Evolutionary conservation across 352 stramenopile genomes (phyloP), one percentile per base, ranked within the genome.

Genomic region (Pythium vanterpoolii): DNA sequence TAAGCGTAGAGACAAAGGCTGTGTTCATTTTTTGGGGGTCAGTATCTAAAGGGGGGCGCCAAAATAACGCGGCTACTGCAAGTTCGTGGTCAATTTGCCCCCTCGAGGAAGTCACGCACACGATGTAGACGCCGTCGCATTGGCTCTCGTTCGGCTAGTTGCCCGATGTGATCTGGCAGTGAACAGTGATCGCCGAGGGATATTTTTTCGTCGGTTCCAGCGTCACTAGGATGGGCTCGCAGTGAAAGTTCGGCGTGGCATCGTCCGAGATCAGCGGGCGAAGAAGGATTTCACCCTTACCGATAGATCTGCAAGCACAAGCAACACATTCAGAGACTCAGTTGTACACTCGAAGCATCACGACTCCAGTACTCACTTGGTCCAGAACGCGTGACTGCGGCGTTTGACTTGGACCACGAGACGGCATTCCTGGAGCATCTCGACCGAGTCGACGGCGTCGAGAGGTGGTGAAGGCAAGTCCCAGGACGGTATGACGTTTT

Each of bases 361-460:
- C n/a, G n/a, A n/a, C n/a, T n/a, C n/a, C 8, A 39, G 8, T 39
- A 56, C 49, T 21, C 46, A 57, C 50, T 57, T 57, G 50, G 50
- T 57, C 54, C 54, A 61, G 4, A 42, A 42, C 18, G 53, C 53
- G 43, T 31, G 54, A 24, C 54, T 61, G 40, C 54, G 54, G 19
- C 54, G 54, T 33, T 61, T 61, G 10, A 61, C 54, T 44, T 53
- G 54, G 13, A 61, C 54, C 0, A 10, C 23, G 10, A 61, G 16
- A 4, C 54, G 54, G 11, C 54, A 61, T 24, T 33, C 38, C 26
- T 38, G 50, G 16, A 57, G 36, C 50, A 57, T 57, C 39, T 33
- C 23, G 34, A 48, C 50, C 4, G 50, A 57, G 26, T 21, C 36
- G 21, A 57, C 50, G 5, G 50, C 13, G 4, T 57, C 36, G 36